Evolutionary conservation across 257 asterid genomes (phyloP).

Genomic region (Haberlea rhodopensis): DNA sequence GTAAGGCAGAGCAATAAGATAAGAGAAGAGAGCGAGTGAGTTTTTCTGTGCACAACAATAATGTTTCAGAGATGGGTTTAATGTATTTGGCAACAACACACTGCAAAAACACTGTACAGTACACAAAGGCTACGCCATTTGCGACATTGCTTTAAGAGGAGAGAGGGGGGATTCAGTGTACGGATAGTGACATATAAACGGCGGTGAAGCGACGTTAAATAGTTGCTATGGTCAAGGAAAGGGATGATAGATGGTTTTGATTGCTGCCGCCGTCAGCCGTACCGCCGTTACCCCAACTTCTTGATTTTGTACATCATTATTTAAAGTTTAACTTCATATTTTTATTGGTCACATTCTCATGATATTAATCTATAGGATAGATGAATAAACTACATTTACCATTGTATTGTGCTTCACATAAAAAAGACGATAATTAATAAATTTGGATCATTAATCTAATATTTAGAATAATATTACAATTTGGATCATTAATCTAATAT

Average conservation of each 20-base stretch:
- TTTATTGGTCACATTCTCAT: neutral
- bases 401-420: too few species aligned
- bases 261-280: slow-evolving; percentile 57
- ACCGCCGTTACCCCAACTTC: slow-evolving; percentile 49
- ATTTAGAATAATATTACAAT: too few species aligned
- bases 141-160: slow-evolving; percentile 42
- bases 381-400: too few species aligned
- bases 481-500: too few species aligned
- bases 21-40: slow-evolving; percentile 31
- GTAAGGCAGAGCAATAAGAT: slow-evolving; percentile 61
- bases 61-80: slow-evolving; percentile 28
- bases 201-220: slow-evolving; percentile 86
- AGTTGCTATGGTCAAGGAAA: slow-evolving; percentile 27
- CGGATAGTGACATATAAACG: slow-evolving; percentile 42
- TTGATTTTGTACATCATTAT: slow-evolving; percentile 27
- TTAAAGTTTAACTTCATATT: too few species aligned
- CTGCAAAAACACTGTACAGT: slow-evolving; percentile 29
- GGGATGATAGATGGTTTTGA: slow-evolving; percentile 2
- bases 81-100: slow-evolving; percentile 38
- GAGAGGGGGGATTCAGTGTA: slow-evolving; percentile 35
- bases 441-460: too few species aligned
- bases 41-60: slow-evolving; percentile 22
- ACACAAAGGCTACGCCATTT: slow-evolving; percentile 31
- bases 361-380: neutral
- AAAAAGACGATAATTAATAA: too few species aligned